phyloP scores from a whole-genome alignment of 768 basidiomycete genomes.

The Rhodotorula paludigena region DNA sequence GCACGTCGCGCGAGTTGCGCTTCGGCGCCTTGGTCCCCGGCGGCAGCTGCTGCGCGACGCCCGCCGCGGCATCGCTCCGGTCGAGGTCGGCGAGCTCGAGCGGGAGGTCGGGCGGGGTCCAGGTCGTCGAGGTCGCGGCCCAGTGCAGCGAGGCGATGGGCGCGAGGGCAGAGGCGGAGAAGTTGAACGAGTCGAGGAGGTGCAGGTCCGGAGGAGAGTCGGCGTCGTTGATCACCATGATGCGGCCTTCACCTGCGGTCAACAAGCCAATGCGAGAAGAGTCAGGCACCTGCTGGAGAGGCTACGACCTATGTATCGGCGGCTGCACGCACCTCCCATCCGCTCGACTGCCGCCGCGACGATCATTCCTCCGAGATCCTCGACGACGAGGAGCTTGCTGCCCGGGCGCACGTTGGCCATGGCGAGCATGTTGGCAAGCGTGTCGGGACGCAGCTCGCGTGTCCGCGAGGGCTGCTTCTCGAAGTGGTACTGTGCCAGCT shows the following conservation, averaged over 20 bases:
- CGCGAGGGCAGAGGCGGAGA: conserved; percentile 56
- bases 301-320: not conserved
- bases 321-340: conserved; percentile 63
- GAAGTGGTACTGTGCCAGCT: conserved; percentile 85
- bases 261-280: not conserved
- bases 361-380: conserved; percentile 83
- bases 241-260: conserved; percentile 63
- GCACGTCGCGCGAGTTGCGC: conserved; percentile 50
- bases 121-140: conserved; percentile 76
- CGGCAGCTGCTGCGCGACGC: not conserved
- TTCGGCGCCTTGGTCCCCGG: conserved; percentile 39
- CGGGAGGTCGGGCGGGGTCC: conserved; percentile 57
- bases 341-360: conserved; percentile 79
- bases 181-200: conserved; percentile 79
- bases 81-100: conserved; percentile 17
- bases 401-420: conserved; percentile 78
- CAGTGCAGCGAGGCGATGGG: conserved; percentile 71
- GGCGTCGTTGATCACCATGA: conserved; percentile 78
- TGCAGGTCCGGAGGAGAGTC: conserved; percentile 92
- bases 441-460: conserved; percentile 77
- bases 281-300: too few relatives aligned
- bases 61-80: not conserved
- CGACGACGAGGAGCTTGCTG: conserved; percentile 80
- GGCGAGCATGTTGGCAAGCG: conserved; percentile 80
- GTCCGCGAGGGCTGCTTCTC: conserved; percentile 67